Evolutionary conservation across 2,329 filamentous ascomycete species (phyloP), one percentile per base, ranked within the genome.

Genomic region (Tothia fuscella): DNA sequence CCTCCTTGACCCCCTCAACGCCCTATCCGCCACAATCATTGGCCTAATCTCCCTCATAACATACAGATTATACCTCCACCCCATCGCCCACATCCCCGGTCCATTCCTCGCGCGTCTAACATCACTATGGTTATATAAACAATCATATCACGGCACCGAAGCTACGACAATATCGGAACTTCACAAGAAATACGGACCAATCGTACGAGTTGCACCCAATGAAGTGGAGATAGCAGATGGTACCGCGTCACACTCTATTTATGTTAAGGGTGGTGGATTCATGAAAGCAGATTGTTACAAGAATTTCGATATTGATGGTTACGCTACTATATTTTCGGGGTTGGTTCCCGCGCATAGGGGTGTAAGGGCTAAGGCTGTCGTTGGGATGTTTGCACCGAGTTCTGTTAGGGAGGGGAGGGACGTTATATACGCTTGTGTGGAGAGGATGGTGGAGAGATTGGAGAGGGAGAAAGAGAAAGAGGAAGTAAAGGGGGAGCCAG

Each of bases 271-370:
- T 28, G 71, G 72, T 3, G 72, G 72, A 1, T 75, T 76, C 41
- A 52, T 56, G 1, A 76, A 77, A 50, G 61, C 68, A 1, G 48
- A 53, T 1, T 67, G 61, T 44, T 76, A 76, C 50, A 53, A 55
- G 1, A 76, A 76, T 47, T 76, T 76, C 48, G 68, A 75, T 44
- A 70, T 74, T 14, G 72, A 74, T 47, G 69, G 68, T 1, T 67
- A 70, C 48, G 54, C 62, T 21, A 71, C 70, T 1, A 68, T 77
- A 26, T 77, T 77, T 54, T 69, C 65, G 3, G 64, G 60, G 0
- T 56, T 61, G 14, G 60, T 66, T 42, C 54, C 53, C 3, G 58
- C 57, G 3, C 56, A 66, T 32, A 52, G 71, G 9, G 61, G 59
- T 3, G 47, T 54, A 3, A 54, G 71, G 34, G 68, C 67, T 10